Base-by-base conservation (phyloP, 768 basidiomycete species). In the Boletus eberwhitei region DNA sequence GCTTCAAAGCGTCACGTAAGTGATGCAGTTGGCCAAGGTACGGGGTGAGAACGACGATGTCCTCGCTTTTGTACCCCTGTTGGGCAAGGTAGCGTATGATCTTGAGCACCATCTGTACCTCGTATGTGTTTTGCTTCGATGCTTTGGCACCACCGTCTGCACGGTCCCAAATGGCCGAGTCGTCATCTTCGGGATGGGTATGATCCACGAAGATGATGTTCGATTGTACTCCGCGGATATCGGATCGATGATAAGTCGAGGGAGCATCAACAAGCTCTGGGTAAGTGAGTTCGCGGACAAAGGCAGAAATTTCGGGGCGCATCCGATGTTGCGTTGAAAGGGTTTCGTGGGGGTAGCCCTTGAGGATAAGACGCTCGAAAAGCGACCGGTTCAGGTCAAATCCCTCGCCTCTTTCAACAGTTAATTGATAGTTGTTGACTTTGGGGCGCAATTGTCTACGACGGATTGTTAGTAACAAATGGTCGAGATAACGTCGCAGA, bases 391-490 rank as follows among this genome's bases (percentile, higher is more conserved):
- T 88, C 21, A 88, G 74, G 51, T 87, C 83, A 52, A 73, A 88
- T 2, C 85, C 85, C 1, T 86, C 80, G 2, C 80, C 86, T 54
- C 84, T 88, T 64, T 88, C 87, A 4, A 86, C 79, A 0, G 84
- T 87, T 21, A 88, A 69, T 0, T 60, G 40, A 53, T 87, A 88
- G 49, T 81, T 78, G 55, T 86, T 85, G 55, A 87, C 82, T 64
- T 88, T 88, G 0, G 87, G 87, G 4, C 87, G 83, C 5, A 88
- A 67, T 69, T 88, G 86, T 65, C 86, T 87, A 31, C 4, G 13
- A 21, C 14, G 34, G 45, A 8, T 31, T 19, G 14, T 53, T 38
- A 36, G 42, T 35, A 35, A 16, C n/a, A 0, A 19, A 40, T 37
- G 17, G n/a, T 13, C 14, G 16, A 34, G 32, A 34, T 29, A 16